phyloP scores from a whole-genome alignment of 2,329 filamentous ascomycete genomes.

The Aspergillus sp. region DNA sequence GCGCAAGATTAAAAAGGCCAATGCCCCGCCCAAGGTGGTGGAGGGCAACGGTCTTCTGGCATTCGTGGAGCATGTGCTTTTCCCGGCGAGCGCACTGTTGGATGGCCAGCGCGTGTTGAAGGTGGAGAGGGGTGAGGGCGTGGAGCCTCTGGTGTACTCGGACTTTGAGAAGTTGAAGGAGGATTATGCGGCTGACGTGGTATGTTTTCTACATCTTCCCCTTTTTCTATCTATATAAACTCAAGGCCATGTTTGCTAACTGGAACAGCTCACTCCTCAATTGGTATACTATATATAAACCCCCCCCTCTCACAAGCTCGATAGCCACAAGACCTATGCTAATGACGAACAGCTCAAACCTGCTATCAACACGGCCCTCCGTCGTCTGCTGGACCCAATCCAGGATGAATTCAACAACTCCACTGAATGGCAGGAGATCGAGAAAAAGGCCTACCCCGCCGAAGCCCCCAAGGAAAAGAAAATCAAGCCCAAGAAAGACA shows the following conservation, averaged over 20 bases:
- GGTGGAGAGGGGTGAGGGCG: slow-evolving; percentile 54
- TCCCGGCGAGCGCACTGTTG: slow-evolving; percentile 50
- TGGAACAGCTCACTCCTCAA: neutral
- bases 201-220: slow-evolving; percentile 35
- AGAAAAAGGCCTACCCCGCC: slow-evolving; percentile 38
- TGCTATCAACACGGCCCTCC: slow-evolving; percentile 67
- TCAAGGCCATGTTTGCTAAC: neutral
- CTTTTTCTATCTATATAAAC: neutral
- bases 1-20: slow-evolving; percentile 78
- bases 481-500: neutral
- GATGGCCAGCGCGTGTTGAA: slow-evolving; percentile 52
- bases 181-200: slow-evolving; percentile 70
- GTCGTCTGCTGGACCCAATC: slow-evolving; percentile 68
- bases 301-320: too few species aligned
- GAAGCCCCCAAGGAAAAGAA: neutral
- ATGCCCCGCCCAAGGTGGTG: slow-evolving; percentile 64
- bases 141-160: slow-evolving; percentile 68
- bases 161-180: slow-evolving; percentile 63
- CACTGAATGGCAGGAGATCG: slow-evolving; percentile 64
- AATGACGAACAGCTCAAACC: slow-evolving; percentile 54
- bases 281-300: neutral
- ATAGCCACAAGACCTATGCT: too few species aligned
- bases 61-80: slow-evolving; percentile 77
- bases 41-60: slow-evolving; percentile 80
- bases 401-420: slow-evolving; percentile 62